Evolutionary conservation across 176 grass and related monocot genomes (phyloP).

Genomic region (Carex pumila): DNA sequence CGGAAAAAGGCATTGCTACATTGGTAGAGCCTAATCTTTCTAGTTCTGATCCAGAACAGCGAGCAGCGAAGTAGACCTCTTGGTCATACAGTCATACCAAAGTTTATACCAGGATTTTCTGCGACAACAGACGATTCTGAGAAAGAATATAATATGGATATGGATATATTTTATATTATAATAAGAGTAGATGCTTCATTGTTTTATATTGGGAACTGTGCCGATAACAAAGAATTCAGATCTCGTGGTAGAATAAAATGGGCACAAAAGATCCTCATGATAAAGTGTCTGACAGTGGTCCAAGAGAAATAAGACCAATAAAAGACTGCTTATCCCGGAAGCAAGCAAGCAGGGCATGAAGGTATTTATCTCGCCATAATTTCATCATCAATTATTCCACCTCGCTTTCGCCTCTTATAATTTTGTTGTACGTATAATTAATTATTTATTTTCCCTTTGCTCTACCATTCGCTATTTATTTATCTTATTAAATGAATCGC

Average conservation of each 20-base stretch:
- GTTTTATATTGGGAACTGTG: too few species aligned
- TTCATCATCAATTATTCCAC: slow-evolving; percentile 6
- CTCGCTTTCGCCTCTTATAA: neutral
- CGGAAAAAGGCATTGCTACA: too few species aligned
- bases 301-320: too few species aligned
- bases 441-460: neutral
- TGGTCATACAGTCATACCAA: neutral
- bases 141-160: too few species aligned
- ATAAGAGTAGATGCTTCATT: too few species aligned
- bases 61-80: neutral
- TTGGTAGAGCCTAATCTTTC: too few species aligned
- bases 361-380: neutral
- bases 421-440: neutral
- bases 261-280: neutral
- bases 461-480: neutral
- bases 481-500: neutral
- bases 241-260: neutral
- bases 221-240: neutral
- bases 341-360: slow-evolving; percentile 14
- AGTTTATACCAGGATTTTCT: neutral
- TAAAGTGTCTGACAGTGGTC: neutral
- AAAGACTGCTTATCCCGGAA: neutral
- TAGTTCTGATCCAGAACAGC: too few species aligned
- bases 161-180: too few species aligned
- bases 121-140: neutral